phyloP scores from a whole-genome alignment of 495 filamentous ascomycete species.

The Podospora pseudopauciseta region DNA sequence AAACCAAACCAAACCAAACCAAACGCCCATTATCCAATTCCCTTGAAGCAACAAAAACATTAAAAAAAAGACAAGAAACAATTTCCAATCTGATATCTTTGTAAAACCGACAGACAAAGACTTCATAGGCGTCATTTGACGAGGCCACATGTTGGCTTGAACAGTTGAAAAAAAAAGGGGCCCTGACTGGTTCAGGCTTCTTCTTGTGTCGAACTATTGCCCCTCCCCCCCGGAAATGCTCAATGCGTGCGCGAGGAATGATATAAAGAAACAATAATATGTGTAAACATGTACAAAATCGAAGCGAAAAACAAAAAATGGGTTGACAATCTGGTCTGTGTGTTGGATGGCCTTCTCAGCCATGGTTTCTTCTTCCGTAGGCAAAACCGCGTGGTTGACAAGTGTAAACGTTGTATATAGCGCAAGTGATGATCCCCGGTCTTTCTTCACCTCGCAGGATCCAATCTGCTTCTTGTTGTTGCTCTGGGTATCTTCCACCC shows the following conservation, averaged over 20 bases:
- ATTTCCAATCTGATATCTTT: neutral
- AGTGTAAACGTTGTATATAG: neutral
- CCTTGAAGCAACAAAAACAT: no score
- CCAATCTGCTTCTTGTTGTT: neutral
- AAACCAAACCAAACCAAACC: no score
- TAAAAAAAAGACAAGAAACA: no score
- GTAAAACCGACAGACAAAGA: neutral
- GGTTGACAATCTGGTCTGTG: neutral
- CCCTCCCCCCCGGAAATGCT: neutral
- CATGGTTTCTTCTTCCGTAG: neutral
- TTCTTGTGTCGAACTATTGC: neutral
- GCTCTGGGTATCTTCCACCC: neutral
- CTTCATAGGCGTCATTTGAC: neutral
- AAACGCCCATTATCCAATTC: no score
- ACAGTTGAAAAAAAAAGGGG: neutral
- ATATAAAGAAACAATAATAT: slow-evolving; percentile 11
- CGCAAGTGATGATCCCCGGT: neutral
- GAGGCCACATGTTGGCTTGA: neutral
- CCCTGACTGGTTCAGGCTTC: neutral
- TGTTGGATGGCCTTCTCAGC: neutral
- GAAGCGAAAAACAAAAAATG: neutral
- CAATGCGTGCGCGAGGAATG: neutral
- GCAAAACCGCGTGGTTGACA: slow-evolving; percentile 2
- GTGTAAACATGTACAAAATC: neutral
- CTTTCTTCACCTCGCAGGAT: neutral